Evolutionary conservation across 108 stramenopile genomes (phyloP).

Genomic region (Cyclotella distinguenda): DNA sequence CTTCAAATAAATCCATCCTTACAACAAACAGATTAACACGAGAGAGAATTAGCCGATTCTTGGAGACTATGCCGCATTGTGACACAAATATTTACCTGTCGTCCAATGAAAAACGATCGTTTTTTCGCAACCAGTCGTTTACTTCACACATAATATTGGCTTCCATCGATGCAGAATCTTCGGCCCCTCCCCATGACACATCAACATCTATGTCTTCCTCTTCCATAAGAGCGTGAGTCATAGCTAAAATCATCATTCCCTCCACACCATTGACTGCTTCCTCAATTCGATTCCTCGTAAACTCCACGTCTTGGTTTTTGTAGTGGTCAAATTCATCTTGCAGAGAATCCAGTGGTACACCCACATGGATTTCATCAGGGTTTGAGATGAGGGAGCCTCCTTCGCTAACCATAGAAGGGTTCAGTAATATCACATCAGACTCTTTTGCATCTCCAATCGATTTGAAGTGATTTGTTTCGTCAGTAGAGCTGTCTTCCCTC

Average conservation of each 20-base stretch:
- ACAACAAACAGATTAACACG: background rate
- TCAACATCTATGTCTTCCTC: slow-evolving; percentile 54
- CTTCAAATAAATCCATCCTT: slow-evolving; percentile 70
- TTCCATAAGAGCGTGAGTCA: slow-evolving; percentile 76
- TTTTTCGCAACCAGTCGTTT: slow-evolving; percentile 77
- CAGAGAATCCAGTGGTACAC: slow-evolving; percentile 25
- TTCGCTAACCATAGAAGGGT: slow-evolving; percentile 52
- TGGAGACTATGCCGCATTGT: background rate
- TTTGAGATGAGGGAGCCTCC: slow-evolving; percentile 52
- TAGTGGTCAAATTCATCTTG: slow-evolving; percentile 84
- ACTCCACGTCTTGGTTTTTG: slow-evolving; percentile 76
- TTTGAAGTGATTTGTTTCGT: background rate
- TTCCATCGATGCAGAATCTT: slow-evolving; percentile 63
- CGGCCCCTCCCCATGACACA: slow-evolving; percentile 17
- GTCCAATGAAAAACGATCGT: slow-evolving; percentile 52
- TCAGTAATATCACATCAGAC: slow-evolving; percentile 46
- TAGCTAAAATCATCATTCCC: slow-evolving; percentile 81
- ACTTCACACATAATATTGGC: slow-evolving; percentile 73
- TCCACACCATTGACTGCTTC: slow-evolving; percentile 58
- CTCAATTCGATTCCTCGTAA: slow-evolving; percentile 66
- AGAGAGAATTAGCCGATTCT: background rate
- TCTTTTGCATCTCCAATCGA: background rate
- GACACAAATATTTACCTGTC: slow-evolving; percentile 42
- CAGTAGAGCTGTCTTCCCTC: too few relatives aligned
- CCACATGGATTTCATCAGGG: slow-evolving; percentile 47